A percentile compares a stretch with the other conserved stretches of the same genome.
Conservation (phyloP, 768 basidiomycete species). For the Boletus bicolor region DNA sequence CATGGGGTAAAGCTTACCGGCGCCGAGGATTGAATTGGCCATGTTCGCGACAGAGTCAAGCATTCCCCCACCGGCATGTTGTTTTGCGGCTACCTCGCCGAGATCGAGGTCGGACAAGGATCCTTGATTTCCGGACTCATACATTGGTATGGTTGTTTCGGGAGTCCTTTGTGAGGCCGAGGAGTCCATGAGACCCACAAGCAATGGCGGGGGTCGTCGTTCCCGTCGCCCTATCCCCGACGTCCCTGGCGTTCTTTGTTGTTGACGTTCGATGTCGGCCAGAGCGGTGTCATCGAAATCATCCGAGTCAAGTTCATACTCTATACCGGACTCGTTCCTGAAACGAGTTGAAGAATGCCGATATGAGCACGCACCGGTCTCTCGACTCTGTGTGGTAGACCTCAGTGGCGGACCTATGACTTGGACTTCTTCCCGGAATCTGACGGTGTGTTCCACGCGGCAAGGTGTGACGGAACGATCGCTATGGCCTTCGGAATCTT, state of each 20-base stretch:
- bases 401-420: conserved; percentile 65
- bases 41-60: conserved; percentile 85
- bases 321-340: conserved; percentile 36
- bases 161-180: conserved; percentile 52
- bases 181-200: conserved; percentile 73
- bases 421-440: conserved; percentile 68
- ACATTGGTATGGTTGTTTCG: conserved; percentile 54
- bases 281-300: conserved; percentile 60
- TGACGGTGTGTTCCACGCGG: conserved; percentile 47
- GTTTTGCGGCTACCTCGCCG: conserved; percentile 68
- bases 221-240: conserved; percentile 36
- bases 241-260: conserved; percentile 21
- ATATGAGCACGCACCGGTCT: conserved; percentile 62
- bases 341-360: conserved; percentile 4
- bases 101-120: conserved; percentile 43
- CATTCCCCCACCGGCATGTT: conserved; percentile 67
- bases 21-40: conserved; percentile 95
- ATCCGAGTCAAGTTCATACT: conserved; percentile 82
- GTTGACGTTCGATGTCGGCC: conserved; percentile 30
- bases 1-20: conserved; percentile 49
- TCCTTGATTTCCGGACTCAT: conserved; percentile 33
- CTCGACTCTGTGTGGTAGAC: conserved; percentile 74
- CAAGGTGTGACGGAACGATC: conserved; percentile 35
- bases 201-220: conserved; percentile 68
- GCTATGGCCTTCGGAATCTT: conserved; percentile 42